phyloP scores from a whole-genome alignment of 1,139 yeast genomes.

The Sugiyamaella pinicola region DNA sequence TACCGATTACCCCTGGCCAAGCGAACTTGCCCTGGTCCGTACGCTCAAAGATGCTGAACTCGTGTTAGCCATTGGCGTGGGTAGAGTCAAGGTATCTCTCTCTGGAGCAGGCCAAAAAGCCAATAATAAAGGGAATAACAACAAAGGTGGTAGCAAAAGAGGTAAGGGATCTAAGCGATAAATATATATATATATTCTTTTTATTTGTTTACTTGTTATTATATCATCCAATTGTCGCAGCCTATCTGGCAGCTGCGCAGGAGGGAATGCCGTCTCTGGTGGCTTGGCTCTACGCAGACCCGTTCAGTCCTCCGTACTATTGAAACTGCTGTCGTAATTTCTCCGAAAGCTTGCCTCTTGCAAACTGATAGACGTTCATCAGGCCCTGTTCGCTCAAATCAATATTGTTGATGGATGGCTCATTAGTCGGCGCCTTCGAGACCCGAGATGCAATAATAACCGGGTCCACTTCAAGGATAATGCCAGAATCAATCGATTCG shows the following conservation, averaged over 20 bases:
- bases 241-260: too few relatives aligned
- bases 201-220: not conserved
- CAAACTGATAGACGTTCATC: slow-evolving; percentile 85
- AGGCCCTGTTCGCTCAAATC: slow-evolving; percentile 88
- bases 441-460: slow-evolving; percentile 86
- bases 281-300: too few relatives aligned
- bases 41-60: slow-evolving; percentile 59
- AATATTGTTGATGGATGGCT: slow-evolving; percentile 62
- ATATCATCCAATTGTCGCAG: not conserved
- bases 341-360: slow-evolving; percentile 82
- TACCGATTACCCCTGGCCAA: slow-evolving; percentile 66
- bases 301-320: too few relatives aligned
- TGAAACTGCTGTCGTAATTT: slow-evolving; percentile 69
- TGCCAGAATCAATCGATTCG: slow-evolving; percentile 83
- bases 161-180: slow-evolving; percentile 25
- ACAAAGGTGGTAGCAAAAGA: slow-evolving; percentile 23
- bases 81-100: slow-evolving; percentile 43
- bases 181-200: slow-evolving; percentile 9
- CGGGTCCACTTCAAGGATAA: slow-evolving; percentile 87
- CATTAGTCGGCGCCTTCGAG: slow-evolving; percentile 75
- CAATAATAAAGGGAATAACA: slow-evolving; percentile 22
- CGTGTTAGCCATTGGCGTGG: slow-evolving; percentile 55
- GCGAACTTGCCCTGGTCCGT: slow-evolving; percentile 62
- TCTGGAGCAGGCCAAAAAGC: slow-evolving; percentile 29
- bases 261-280: too few relatives aligned